Base-by-base conservation (phyloP, 2,329 filamentous ascomycete species). In the Hypoxylon sp. region DNA sequence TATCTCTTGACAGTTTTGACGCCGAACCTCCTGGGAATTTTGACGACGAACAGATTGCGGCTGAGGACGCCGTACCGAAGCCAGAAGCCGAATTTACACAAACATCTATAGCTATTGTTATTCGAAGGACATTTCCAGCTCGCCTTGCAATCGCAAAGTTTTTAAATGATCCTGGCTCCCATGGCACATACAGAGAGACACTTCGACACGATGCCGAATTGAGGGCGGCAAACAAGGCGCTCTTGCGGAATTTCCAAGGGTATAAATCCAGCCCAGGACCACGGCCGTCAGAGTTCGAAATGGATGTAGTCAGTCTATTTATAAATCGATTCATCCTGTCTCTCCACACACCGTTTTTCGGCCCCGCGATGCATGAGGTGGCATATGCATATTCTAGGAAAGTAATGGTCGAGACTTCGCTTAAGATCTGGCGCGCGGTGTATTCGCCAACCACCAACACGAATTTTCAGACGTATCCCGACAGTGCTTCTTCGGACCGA, bases 301-400 rank as follows among this genome's bases (percentile, higher is more conserved):
- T 82, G 3, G 80, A 81, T 3, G 70, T 84, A 0, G 74, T 86
- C 10, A 82, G 87, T 26, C 80, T 87, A 44, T 74, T 86, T 19
- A 81, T 88, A 70, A 81, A 84, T 37, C 84, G 86, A 5, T 88
- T 86, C 70, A 73, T 89, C 5, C 79, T 85, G 3, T 80, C 83
- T 0, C 81, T 91, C 0, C 88, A 91, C 71, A 78, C 84, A 2
- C 84, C 85, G 0, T 88, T 82, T 73, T 83, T 84, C 54, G 75
- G 74, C 0, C 73, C 78, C 0, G 78, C 83, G 0, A 74, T 82
- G 3, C 72, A 77, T 0, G 78, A 85, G 2, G 77, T 82, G 1
- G 70, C 78, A 3, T 87, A 83, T 66, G 83, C 84, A 0, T 87
- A 80, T 60, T 86, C 86, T 0, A 76, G 84, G 0, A 84, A 82